Evolutionary conservation across 2,329 filamentous ascomycete species (phyloP).

Genomic region (Dothistroma pini): DNA sequence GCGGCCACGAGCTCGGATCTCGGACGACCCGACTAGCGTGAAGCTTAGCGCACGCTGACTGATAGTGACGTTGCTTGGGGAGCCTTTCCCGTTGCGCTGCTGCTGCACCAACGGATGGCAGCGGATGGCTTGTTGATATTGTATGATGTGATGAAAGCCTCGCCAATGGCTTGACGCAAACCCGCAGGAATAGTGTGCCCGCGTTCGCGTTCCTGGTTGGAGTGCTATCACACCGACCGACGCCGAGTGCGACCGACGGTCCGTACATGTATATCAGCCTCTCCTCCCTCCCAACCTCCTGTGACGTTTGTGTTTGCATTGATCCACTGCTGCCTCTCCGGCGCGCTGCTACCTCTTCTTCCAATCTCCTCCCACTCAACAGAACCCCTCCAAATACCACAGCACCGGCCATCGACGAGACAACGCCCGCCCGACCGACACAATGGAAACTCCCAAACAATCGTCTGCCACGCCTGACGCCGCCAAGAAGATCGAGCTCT

Average conservation of each 20-base stretch:
- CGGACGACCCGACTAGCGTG: no score
- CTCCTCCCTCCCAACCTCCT: background rate
- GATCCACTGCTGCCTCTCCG: background rate
- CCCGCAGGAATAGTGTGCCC: background rate
- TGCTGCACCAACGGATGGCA: background rate
- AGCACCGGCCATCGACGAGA: background rate
- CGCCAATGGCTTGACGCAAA: background rate
- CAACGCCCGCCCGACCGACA: background rate
- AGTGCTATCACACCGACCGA: background rate
- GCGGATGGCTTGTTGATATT: background rate
- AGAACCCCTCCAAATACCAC: background rate
- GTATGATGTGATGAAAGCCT: background rate
- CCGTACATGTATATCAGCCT: background rate
- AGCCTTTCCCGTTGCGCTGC: no score
- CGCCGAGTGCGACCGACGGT: background rate
- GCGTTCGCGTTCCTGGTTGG: background rate
- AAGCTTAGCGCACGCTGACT: no score
- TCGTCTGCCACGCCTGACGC: background rate
- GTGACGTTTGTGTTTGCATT: background rate
- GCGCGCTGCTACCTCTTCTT: no score
- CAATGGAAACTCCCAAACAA: background rate
- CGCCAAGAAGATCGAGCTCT: slow-evolving; percentile 69
- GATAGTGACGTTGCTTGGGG: no score
- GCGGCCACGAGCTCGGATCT: no score
- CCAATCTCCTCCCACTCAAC: background rate